These are phyloP conservation scores for Phytopythium boreale DNA, from an alignment of 352 stramenopile species.

Conservation along the genomic window DNA sequence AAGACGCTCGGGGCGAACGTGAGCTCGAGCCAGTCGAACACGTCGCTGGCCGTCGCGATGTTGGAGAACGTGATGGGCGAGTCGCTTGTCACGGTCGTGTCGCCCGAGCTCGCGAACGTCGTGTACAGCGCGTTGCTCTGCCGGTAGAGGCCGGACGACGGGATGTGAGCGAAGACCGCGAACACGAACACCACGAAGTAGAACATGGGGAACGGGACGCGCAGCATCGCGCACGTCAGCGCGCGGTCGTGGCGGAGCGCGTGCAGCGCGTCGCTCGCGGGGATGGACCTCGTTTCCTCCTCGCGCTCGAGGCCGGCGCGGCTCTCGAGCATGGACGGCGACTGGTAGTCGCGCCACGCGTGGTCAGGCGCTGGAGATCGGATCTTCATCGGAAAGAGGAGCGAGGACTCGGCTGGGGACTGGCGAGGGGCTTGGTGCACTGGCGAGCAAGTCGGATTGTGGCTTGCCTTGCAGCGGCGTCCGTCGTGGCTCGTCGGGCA, in stretches of 20 bases:
- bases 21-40: conserved; percentile 41
- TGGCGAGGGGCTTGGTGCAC: background rate
- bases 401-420: too few species aligned
- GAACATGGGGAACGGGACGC: conserved; percentile 31
- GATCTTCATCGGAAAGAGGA: background rate
- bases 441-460: too few species aligned
- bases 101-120: conserved; percentile 32
- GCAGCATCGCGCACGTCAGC: conserved; percentile 30
- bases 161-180: conserved; percentile 43
- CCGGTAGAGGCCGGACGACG: conserved; percentile 26
- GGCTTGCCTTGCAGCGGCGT: too few species aligned
- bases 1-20: conserved; percentile 43
- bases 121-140: conserved; percentile 30
- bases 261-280: conserved; percentile 18
- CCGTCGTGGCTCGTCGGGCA: too few species aligned
- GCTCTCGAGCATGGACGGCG: background rate
- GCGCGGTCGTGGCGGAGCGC: conserved; percentile 42
- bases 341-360: background rate
- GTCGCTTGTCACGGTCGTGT: conserved; percentile 34
- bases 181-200: conserved; percentile 38
- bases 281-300: background rate
- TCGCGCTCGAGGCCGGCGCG: background rate
- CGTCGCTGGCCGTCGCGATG: conserved; percentile 26
- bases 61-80: conserved; percentile 34
- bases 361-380: background rate